Evolutionary conservation across 1,284 basidiomycete species (phyloP).

Genomic region (Irpex sp.): DNA sequence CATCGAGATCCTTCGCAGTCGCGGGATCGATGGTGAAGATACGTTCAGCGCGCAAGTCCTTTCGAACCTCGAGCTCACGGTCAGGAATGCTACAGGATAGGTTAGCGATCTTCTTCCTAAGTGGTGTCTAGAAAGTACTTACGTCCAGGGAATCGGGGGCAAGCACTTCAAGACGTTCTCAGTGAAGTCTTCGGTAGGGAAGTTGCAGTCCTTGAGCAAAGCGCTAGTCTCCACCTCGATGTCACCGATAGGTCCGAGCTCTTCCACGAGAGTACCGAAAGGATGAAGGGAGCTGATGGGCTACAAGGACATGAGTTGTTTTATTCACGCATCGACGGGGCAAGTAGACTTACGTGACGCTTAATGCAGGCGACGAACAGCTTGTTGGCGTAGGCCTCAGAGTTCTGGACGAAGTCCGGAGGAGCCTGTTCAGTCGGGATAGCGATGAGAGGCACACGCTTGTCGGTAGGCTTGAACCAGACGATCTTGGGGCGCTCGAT

Average conservation of each 20-base stretch:
- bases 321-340: conserved; percentile 11
- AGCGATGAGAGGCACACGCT: conserved; percentile 97
- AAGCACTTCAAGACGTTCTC: conserved; percentile 95
- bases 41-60: conserved; percentile 82
- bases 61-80: conserved; percentile 82
- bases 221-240: conserved; percentile 98
- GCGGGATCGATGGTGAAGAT: conserved; percentile 94
- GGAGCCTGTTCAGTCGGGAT: conserved; percentile 99
- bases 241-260: conserved; percentile 97
- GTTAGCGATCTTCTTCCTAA: conserved; percentile 1
- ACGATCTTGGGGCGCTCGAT: conserved; percentile 97
- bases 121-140: conserved; percentile 31
- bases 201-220: conserved; percentile 96
- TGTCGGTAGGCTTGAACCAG: conserved; percentile 99
- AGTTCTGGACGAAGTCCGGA: conserved; percentile 92
- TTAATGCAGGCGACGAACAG: conserved; percentile 99
- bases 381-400: conserved; percentile 86
- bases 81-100: conserved; percentile 73
- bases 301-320: conserved; percentile 32
- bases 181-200: conserved; percentile 91
- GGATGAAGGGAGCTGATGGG: conserved; percentile 96
- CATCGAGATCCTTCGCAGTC: conserved; percentile 90
- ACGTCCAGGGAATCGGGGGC: conserved; percentile 93
- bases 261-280: conserved; percentile 97
- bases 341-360: conserved; percentile 66